Evolutionary conservation across 2,329 filamentous ascomycete species (phyloP).

Genomic region (Alternaria viburni): DNA sequence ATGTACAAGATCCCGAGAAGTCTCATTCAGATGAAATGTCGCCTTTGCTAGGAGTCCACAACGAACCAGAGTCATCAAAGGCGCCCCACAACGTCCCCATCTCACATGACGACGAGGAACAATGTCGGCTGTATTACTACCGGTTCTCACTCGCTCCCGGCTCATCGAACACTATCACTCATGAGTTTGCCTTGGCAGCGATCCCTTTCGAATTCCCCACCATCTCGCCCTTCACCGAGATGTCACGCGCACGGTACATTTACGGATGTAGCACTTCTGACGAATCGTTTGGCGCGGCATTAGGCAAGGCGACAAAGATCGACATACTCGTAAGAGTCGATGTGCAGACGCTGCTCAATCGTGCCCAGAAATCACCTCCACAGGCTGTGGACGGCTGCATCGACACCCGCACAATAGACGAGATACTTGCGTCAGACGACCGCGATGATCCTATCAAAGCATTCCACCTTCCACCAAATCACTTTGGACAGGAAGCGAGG

Average conservation of each 20-base stretch:
- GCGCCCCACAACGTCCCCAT: constrained; percentile 27
- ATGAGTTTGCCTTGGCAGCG: constrained; percentile 69
- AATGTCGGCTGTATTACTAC: constrained; percentile 75
- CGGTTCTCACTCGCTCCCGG: constrained; percentile 58
- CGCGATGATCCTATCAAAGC: constrained; percentile 63
- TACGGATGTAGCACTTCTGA: constrained; percentile 71
- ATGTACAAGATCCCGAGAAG: constrained; percentile 34
- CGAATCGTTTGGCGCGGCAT: constrained; percentile 63
- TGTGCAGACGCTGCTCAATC: constrained; percentile 58
- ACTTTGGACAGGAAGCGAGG: constrained; percentile 71
- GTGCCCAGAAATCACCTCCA: constrained; percentile 57
- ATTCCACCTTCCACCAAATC: constrained; percentile 66
- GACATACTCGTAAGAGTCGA: constrained; percentile 70
- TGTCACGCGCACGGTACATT: constrained; percentile 65
- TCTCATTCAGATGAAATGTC: constrained; percentile 33
- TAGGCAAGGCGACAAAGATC: constrained; percentile 71
- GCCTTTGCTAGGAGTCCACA: constrained; percentile 19
- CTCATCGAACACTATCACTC: constrained; percentile 54
- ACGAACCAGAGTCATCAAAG: constrained; percentile 12
- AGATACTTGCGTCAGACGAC: constrained; percentile 56
- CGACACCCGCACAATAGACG: constrained; percentile 61
- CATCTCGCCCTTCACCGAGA: constrained; percentile 60
- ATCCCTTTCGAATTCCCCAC: constrained; percentile 74
- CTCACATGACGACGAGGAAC: constrained; percentile 61
- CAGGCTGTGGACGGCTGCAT: constrained; percentile 65